A percentile compares a stretch with the other conserved stretches of the same genome.
Evolutionary conservation across 305 asterid genomes (phyloP).

Genomic region (Striga hermonthica): DNA sequence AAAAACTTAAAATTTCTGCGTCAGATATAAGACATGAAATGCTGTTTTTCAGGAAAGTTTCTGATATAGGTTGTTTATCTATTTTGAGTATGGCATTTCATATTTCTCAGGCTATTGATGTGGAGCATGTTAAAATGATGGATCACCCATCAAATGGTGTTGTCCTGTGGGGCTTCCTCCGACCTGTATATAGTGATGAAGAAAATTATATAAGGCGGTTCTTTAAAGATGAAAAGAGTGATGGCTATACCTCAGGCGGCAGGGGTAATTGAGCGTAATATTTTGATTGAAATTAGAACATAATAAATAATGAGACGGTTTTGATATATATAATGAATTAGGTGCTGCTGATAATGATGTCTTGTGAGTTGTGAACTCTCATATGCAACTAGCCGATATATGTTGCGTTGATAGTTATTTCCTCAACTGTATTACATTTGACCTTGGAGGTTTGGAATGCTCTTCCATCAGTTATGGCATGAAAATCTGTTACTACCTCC

Average conservation of each 20-base stretch:
- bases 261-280: constrained; percentile 36
- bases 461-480: too few species aligned
- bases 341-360: too few species aligned
- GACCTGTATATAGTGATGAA: constrained; percentile 62
- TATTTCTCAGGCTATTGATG: constrained; percentile 49
- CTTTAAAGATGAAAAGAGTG: constrained; percentile 50
- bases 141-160: constrained; percentile 71
- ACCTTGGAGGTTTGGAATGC: too few species aligned
- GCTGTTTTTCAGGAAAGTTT: not conserved
- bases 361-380: too few species aligned
- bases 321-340: too few species aligned
- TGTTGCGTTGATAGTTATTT: too few species aligned
- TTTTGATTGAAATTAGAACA: not conserved
- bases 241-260: constrained; percentile 42
- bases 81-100: constrained; percentile 20
- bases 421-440: too few species aligned
- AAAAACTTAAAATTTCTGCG: too few species aligned
- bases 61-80: constrained; percentile 3
- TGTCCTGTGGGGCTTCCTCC: constrained; percentile 64
- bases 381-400: too few species aligned
- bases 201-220: constrained; percentile 60
- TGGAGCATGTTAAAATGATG: constrained; percentile 55
- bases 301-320: not conserved
- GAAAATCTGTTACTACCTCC: too few species aligned
- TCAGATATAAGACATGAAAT: too few species aligned